Percentiles rank a stretch among this genome's conserved stretches.
phyloP scores from a whole-genome alignment of 805 yeast species.

The Candida dendrica region DNA sequence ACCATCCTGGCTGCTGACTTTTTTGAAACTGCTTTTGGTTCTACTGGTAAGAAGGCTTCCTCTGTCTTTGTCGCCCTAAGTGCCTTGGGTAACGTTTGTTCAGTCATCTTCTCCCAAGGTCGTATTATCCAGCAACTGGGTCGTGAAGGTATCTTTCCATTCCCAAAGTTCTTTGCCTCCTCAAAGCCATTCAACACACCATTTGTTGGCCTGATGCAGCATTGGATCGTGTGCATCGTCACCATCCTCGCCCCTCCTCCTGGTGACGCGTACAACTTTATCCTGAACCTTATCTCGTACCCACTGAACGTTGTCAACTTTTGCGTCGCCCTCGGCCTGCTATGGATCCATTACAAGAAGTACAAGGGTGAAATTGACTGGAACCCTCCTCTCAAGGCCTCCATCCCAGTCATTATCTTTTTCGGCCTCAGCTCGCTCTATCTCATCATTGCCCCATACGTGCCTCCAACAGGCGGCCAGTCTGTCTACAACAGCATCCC shows the following conservation, averaged over 20 bases:
- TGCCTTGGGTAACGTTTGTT: slow-evolving; percentile 75
- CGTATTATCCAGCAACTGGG: slow-evolving; percentile 76
- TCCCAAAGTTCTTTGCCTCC: slow-evolving; percentile 62
- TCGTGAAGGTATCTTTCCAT: slow-evolving; percentile 75
- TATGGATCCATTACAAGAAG: slow-evolving; percentile 48
- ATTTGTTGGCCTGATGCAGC: slow-evolving; percentile 63
- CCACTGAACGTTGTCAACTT: slow-evolving; percentile 74
- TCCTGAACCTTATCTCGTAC: slow-evolving; percentile 71
- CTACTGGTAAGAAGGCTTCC: slow-evolving; percentile 61
- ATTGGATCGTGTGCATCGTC: slow-evolving; percentile 67
- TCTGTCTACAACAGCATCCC: slow-evolving; percentile 65
- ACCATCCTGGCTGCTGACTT: slow-evolving; percentile 70
- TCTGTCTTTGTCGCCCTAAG: slow-evolving; percentile 76
- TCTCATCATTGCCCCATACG: slow-evolving; percentile 68
- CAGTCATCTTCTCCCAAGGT: slow-evolving; percentile 78
- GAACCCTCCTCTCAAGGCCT: slow-evolving; percentile 67
- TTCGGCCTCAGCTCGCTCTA: slow-evolving; percentile 61
- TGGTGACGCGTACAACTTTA: slow-evolving; percentile 81
- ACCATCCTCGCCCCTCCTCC: slow-evolving; percentile 78
- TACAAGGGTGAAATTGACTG: slow-evolving; percentile 46
- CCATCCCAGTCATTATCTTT: slow-evolving; percentile 54
- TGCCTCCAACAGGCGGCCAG: slow-evolving; percentile 64
- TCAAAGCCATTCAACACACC: slow-evolving; percentile 72
- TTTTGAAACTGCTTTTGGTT: slow-evolving; percentile 66
- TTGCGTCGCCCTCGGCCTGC: slow-evolving; percentile 53